phyloP scores from a whole-genome alignment of 2,329 filamentous ascomycete genomes.

The Penicillium sp. region DNA sequence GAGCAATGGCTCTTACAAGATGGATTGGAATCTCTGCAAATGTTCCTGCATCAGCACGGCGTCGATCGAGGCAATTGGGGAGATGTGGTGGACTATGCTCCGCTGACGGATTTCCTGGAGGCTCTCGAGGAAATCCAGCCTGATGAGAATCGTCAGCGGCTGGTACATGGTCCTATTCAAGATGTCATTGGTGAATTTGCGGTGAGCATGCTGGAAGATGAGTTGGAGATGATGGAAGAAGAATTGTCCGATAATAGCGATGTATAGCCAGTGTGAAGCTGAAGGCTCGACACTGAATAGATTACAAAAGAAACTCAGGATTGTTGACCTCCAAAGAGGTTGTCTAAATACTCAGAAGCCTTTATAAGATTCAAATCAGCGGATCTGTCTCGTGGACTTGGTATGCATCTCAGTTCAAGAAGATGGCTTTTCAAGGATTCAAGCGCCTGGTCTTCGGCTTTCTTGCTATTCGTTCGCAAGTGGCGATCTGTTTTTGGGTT shows the following conservation, averaged over 20 bases:
- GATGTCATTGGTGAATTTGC: conserved; percentile 36
- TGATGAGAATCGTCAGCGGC: conserved; percentile 22
- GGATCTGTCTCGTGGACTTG: neutral
- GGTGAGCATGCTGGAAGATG: conserved; percentile 37
- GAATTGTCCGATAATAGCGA: neutral
- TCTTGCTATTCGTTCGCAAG: too few species aligned
- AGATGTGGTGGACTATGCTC: conserved; percentile 34
- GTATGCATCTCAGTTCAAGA: too few species aligned
- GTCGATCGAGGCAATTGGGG: conserved; percentile 45
- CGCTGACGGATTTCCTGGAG: conserved; percentile 38
- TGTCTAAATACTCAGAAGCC: neutral
- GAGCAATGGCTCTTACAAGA: conserved; percentile 35
- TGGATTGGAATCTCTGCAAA: conserved; percentile 35
- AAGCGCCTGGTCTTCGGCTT: too few species aligned
- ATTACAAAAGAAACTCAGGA: neutral
- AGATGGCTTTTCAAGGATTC: too few species aligned
- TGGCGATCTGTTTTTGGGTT: too few species aligned
- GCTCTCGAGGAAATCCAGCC: conserved; percentile 29
- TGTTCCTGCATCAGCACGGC: conserved; percentile 39
- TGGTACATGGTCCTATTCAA: conserved; percentile 33
- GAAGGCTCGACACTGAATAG: neutral
- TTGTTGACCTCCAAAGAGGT: neutral
- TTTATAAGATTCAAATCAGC: too few species aligned
- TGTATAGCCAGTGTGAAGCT: neutral
- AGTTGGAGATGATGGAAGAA: conserved; percentile 36